Evolutionary conservation across 2,329 filamentous ascomycete genomes (phyloP).

Genomic region (Aureobasidium musti): DNA sequence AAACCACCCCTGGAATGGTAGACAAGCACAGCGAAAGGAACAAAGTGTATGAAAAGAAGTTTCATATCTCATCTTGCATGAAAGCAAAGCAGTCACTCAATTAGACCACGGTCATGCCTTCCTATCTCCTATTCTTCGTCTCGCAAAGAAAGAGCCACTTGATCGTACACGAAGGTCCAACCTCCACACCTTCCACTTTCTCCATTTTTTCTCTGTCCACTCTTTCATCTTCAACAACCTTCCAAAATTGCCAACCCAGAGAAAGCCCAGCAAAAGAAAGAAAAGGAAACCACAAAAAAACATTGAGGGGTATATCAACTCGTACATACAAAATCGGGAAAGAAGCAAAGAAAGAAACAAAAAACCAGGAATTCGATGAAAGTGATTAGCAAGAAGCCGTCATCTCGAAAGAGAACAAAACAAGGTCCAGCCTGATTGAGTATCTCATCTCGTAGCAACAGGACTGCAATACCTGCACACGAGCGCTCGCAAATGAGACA

Average conservation of each 20-base stretch:
- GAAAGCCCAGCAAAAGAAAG: slow-evolving; percentile 12
- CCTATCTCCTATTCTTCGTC: neutral
- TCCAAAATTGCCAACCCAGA: slow-evolving; percentile 1
- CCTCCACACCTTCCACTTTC: neutral
- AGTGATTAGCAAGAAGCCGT: neutral
- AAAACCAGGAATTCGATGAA: neutral
- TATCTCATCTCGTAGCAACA: slow-evolving; percentile 5
- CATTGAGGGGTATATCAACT: slow-evolving; percentile 28
- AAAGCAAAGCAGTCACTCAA: neutral
- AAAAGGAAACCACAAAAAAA: slow-evolving; percentile 14
- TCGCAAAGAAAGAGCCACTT: neutral
- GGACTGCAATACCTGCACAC: slow-evolving; percentile 1
- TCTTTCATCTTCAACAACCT: neutral
- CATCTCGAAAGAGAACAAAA: neutral
- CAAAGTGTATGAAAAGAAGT: neutral
- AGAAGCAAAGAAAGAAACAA: neutral
- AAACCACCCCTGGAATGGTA: neutral
- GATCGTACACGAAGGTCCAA: neutral
- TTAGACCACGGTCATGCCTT: neutral
- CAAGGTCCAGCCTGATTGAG: slow-evolving; percentile 6
- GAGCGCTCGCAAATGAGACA: neutral
- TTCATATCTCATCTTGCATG: slow-evolving; percentile 18
- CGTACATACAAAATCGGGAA: slow-evolving; percentile 25
- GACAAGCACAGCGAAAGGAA: neutral
- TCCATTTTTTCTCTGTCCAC: neutral